phyloP scores from a whole-genome alignment of 1,284 basidiomycete species.

The Ganoderma sinense region DNA sequence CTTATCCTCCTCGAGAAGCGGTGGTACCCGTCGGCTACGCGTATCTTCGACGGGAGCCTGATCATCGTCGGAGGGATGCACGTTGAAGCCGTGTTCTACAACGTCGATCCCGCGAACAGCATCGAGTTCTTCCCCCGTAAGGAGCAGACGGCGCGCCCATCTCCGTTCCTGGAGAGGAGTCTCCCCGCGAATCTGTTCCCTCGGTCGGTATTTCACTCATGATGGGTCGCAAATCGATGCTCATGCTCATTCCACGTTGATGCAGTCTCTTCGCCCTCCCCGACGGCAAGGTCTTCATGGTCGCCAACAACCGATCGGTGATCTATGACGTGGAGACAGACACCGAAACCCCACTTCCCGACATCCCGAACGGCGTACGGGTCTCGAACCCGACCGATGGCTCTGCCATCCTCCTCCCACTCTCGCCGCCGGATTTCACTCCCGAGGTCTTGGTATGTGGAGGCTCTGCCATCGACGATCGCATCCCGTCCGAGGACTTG shows the following conservation, averaged over 20 bases:
- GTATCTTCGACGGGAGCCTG: conserved; percentile 49
- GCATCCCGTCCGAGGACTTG: conserved; percentile 39
- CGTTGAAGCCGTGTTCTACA: conserved; percentile 45
- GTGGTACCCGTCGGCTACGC: conserved; percentile 52
- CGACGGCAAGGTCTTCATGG: conserved; percentile 52
- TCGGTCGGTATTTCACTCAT: conserved; percentile 15
- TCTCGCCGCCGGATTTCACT: conserved; percentile 52
- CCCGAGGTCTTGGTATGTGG: conserved; percentile 61
- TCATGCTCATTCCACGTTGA: neutral
- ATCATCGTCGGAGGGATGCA: conserved; percentile 51
- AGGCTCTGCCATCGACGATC: conserved; percentile 44
- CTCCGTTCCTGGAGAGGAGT: conserved; percentile 48
- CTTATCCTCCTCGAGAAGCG: conserved; percentile 43
- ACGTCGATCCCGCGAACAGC: conserved; percentile 53
- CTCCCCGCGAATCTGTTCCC: conserved; percentile 35
- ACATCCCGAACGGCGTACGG: conserved; percentile 58
- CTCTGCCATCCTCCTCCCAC: conserved; percentile 55
- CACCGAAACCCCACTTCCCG: conserved; percentile 49
- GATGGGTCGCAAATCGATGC: neutral
- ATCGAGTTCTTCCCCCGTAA: conserved; percentile 63
- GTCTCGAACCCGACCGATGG: conserved; percentile 53
- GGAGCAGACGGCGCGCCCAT: conserved; percentile 51
- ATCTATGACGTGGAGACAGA: conserved; percentile 39
- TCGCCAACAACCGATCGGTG: conserved; percentile 51
- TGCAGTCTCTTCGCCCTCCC: conserved; percentile 34